phyloP scores from a whole-genome alignment of 2,329 filamentous ascomycete genomes.

The Fusarium cicatricum region DNA sequence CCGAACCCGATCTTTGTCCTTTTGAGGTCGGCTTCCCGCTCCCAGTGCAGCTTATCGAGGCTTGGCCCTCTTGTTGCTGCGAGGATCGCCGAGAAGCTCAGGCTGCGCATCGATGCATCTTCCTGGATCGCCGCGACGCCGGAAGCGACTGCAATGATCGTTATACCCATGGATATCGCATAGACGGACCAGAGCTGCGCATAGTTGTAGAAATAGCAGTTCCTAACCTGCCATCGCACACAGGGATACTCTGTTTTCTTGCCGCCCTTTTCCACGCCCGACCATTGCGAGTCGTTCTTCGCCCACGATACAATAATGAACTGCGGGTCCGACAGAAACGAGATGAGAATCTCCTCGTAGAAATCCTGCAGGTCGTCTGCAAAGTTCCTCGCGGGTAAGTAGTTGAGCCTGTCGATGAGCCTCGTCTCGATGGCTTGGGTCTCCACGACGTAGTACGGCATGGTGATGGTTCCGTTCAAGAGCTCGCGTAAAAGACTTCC shows the following conservation, averaged over 20 bases:
- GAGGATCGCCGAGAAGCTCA: slow-evolving; percentile 39
- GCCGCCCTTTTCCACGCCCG: slow-evolving; percentile 20
- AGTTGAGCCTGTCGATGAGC: slow-evolving; percentile 35
- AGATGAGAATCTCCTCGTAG: slow-evolving; percentile 40
- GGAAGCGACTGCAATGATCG: slow-evolving; percentile 25
- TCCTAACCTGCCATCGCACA: slow-evolving; percentile 28
- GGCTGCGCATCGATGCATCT: slow-evolving; percentile 35
- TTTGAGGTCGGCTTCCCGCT: slow-evolving; percentile 26
- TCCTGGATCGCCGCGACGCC: slow-evolving; percentile 37
- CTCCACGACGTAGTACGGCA: slow-evolving; percentile 33
- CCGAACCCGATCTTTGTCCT: slow-evolving; percentile 37
- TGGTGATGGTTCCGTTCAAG: slow-evolving; percentile 37
- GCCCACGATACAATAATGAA: slow-evolving; percentile 40
- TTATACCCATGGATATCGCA: slow-evolving; percentile 35
- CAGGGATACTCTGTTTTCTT: slow-evolving; percentile 23
- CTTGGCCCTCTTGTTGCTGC: slow-evolving; percentile 36
- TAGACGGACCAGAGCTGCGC: slow-evolving; percentile 37
- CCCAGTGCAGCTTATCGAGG: slow-evolving; percentile 38
- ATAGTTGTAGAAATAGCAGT: slow-evolving; percentile 33
- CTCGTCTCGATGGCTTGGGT: slow-evolving; percentile 31
- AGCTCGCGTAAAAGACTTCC: slow-evolving; percentile 30
- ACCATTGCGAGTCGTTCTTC: slow-evolving; percentile 18
- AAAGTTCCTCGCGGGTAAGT: slow-evolving; percentile 31
- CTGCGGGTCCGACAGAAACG: slow-evolving; percentile 38
- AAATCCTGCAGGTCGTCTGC: slow-evolving; percentile 30